Percentiles rank a stretch among this genome's conserved stretches.
phyloP scores from a whole-genome alignment of 768 basidiomycete species.

The Xerocomellus amylosporus region DNA sequence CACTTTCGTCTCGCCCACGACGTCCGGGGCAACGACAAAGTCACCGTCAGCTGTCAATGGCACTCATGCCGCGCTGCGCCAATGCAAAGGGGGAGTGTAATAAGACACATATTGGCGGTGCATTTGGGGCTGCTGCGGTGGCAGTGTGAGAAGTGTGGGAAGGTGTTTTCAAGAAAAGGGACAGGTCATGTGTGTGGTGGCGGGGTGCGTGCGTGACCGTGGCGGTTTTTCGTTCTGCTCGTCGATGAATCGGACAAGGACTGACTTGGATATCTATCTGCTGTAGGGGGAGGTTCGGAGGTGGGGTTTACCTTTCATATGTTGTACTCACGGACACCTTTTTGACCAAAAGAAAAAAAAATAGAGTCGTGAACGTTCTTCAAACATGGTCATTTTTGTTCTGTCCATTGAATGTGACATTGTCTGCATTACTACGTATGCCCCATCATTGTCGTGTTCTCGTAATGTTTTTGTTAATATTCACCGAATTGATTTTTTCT shows the following conservation, averaged over 20 bases:
- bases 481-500: background rate
- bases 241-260: background rate
- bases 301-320: background rate
- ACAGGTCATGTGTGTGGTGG: slow-evolving; percentile 12
- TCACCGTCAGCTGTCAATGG: slow-evolving; percentile 9
- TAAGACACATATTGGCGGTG: slow-evolving; percentile 18
- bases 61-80: slow-evolving; percentile 10
- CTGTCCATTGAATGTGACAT: background rate
- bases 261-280: background rate
- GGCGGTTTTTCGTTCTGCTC: background rate
- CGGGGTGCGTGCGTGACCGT: background rate
- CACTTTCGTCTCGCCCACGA: slow-evolving; percentile 18
- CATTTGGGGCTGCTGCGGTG: slow-evolving; percentile 18
- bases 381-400: background rate
- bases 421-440: background rate
- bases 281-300: background rate
- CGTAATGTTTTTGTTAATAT: background rate
- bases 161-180: slow-evolving; percentile 17
- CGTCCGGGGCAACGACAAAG: slow-evolving; percentile 21
- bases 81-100: slow-evolving; percentile 23
- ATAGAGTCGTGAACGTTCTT: background rate
- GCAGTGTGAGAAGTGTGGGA: slow-evolving; percentile 14
- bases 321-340: background rate
- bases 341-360: too few relatives aligned
- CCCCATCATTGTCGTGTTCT: background rate